Base-by-base conservation (phyloP, 257 asterid genomes). In the Solanum infundibuliforme region DNA sequence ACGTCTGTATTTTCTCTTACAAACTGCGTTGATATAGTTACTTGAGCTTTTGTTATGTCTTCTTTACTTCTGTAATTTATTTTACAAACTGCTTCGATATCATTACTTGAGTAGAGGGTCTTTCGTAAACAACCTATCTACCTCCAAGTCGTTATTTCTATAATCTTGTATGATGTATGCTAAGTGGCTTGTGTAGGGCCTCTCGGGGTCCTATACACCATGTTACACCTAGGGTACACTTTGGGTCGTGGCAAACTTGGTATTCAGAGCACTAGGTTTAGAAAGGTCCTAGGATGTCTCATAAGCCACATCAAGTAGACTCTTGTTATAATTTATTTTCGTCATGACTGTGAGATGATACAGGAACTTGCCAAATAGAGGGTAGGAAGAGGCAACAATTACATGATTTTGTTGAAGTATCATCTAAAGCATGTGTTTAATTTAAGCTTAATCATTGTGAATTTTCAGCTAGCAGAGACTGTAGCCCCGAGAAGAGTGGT, bases 391-490 rank as follows among this genome's bases (percentile, higher is more conserved):
- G 65, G 65, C n/a, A 55, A 18, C 25, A 43, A 52, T 52, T 20
- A 52, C 69, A 52, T 52, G 31, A 31, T 82, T 82, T 48, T 82
- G 11, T 39, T 32, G 69, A 13, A 86, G 48, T 34, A 72, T 88
- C 79, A n/a, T 86, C 55, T 77, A 43, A 29, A 27, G 5, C 79
- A 72, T 85, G 81, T 87, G 36, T 90, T 82, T 27, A 68, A 65
- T 89, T 79, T 81, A 84, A 84, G 88, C 74, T 87, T 89, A 83
- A 87, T 88, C 89, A 65, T 62, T 89, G 34, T 88, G 87, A 87
- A 88, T 89, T 89, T 87, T 90, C 98, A 95, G 99, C 60, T 86
- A 88, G 92, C 92, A 90, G 91, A 94, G 96, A 90, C 86, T 90
- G 88, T 69, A 90, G 90, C 87, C 90, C 88, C 2, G 90, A 89